These are phyloP conservation scores for Pulveroboletus sp. DNA, from an alignment of 768 basidiomycete species.

Conservation along the genomic window DNA sequence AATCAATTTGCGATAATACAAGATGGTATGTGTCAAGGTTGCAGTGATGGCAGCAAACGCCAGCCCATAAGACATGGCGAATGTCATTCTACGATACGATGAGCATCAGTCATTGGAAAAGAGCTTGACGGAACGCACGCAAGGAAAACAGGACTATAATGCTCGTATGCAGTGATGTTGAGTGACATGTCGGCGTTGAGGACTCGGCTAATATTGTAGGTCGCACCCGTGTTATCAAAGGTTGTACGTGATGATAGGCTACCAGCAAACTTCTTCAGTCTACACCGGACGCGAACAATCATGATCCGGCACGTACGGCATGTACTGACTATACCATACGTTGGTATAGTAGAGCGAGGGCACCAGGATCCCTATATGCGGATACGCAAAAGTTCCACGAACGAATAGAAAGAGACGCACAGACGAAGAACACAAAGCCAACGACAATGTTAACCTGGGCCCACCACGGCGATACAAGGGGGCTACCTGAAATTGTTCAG, in stretches of 20 bases:
- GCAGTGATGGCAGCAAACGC: constrained; percentile 44
- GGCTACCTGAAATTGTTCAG: too few relatives aligned
- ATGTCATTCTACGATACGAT: too few relatives aligned
- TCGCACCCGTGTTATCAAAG: constrained; percentile 41
- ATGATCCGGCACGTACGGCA: constrained; percentile 40
- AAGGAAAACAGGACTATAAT: constrained; percentile 41
- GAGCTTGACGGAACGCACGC: too few relatives aligned
- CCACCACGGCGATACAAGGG: constrained; percentile 51
- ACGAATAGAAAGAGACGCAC: too few relatives aligned
- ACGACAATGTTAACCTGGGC: constrained; percentile 68
- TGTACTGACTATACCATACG: constrained; percentile 37
- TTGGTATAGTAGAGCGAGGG: constrained; percentile 34
- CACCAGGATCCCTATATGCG: constrained; percentile 21
- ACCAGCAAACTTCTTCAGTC: too few relatives aligned
- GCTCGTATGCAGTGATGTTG: constrained; percentile 32
- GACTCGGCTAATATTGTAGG: constrained; percentile 39
- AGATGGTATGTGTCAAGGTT: constrained; percentile 39
- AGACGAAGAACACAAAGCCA: constrained; percentile 73
- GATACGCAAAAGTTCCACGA: constrained; percentile 5
- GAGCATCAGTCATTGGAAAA: too few relatives aligned
- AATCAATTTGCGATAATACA: constrained; percentile 60
- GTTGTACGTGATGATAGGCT: constrained; percentile 40
- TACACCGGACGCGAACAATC: too few relatives aligned
- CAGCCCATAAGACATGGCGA: constrained; percentile 50
- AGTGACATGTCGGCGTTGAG: constrained; percentile 33